Percentiles rank a stretch among this genome's conserved stretches.
These are phyloP conservation scores for Magnolia kwangsiensis DNA, from an alignment of 164 flowering plant genomes.

Conservation along the genomic window DNA sequence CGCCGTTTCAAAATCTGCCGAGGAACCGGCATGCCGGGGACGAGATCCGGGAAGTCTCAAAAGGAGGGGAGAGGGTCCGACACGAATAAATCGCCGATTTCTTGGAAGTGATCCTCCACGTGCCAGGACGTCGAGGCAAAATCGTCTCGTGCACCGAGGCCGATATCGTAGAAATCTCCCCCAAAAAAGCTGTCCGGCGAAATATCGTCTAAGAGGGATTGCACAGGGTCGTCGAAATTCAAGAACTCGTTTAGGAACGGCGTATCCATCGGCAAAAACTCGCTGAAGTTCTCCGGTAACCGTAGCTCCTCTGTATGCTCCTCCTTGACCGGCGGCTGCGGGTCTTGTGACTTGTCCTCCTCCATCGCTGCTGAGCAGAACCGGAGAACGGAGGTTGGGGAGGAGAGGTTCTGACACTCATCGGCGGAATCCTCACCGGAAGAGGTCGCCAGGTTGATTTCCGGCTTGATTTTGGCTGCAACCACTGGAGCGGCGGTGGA, in stretches of 20 bases:
- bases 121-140: conserved; percentile 17
- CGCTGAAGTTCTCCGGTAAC: conserved; percentile 6
- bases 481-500: conserved; percentile 2
- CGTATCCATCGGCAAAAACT: conserved; percentile 29
- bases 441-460: conserved; percentile 8
- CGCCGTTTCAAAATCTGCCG: conserved; percentile 16
- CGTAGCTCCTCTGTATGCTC: conserved; percentile 15
- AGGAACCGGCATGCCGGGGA: conserved; percentile 2
- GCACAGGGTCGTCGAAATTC: conserved; percentile 24
- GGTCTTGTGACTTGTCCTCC: conserved; percentile 2
- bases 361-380: conserved; percentile 21
- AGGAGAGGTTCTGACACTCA: conserved; percentile 43
- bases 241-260: conserved; percentile 32
- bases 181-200: conserved; percentile 6
- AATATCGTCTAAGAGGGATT: conserved; percentile 28
- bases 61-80: conserved; percentile 36
- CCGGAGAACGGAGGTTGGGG: conserved; percentile 70
- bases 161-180: conserved; percentile 23
- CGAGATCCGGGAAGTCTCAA: neutral
- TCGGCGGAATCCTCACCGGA: conserved; percentile 54
- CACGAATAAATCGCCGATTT: conserved; percentile 69
- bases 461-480: conserved; percentile 14
- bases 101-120: conserved; percentile 51
- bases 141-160: conserved; percentile 20
- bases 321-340: conserved; percentile 6